Percentiles rank a stretch among this genome's conserved stretches.
phyloP scores from a whole-genome alignment of 768 basidiomycete genomes.

The Mycena pura region DNA sequence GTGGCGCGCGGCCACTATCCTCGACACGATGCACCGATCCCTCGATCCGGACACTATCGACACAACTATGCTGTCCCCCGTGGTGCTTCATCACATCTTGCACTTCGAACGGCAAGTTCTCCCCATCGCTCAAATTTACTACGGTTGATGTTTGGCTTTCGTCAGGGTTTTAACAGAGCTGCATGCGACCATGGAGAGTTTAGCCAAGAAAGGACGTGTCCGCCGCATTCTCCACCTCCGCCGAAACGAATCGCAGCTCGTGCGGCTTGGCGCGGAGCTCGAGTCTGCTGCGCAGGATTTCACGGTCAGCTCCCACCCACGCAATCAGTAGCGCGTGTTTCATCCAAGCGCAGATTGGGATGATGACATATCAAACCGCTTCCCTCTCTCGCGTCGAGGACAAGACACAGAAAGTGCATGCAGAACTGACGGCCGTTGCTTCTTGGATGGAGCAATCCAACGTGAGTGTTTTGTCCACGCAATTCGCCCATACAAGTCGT shows the following conservation, averaged over 20 bases:
- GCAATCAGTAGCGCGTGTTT: neutral
- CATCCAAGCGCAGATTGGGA: neutral
- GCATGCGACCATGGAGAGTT: neutral
- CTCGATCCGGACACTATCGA: neutral
- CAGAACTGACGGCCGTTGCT: neutral
- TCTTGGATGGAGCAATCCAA: neutral
- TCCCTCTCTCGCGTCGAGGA: neutral
- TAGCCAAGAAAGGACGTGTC: neutral
- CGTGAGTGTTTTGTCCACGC: no score
- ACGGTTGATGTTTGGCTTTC: neutral
- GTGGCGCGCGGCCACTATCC: neutral
- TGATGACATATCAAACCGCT: neutral
- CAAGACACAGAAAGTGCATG: neutral
- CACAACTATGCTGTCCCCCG: no score
- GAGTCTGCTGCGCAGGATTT: neutral
- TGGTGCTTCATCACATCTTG: neutral
- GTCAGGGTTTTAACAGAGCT: neutral
- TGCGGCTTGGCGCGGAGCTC: neutral
- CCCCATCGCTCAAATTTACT: neutral
- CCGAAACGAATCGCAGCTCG: constrained; percentile 2
- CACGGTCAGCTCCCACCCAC: neutral
- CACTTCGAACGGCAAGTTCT: neutral
- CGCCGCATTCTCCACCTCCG: neutral
- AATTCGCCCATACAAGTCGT: neutral
- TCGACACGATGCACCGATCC: neutral